Conservation (phyloP, 306 rosid genomes). For the Spatholobus suberectus region DNA sequence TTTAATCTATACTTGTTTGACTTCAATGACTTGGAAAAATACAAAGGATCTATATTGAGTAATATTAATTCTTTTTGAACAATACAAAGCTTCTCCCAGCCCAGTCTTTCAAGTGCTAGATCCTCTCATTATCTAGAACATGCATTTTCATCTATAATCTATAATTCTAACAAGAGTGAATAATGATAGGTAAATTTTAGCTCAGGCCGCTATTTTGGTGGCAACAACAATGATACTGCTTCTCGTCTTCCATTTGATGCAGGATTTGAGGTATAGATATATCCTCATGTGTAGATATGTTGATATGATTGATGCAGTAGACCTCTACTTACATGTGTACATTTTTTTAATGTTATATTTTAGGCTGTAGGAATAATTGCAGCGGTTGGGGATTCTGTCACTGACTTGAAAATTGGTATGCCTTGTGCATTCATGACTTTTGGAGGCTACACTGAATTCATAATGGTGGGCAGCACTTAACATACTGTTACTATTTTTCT, state of each 20-base stretch:
- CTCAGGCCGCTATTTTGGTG: constrained; percentile 89
- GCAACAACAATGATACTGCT: constrained; percentile 53
- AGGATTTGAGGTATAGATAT: constrained; percentile 86
- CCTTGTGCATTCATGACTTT: constrained; percentile 92
- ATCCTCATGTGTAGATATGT: constrained; percentile 17
- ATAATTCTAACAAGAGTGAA: constrained; percentile 42
- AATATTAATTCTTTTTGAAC: constrained; percentile 1
- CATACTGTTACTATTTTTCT: constrained; percentile 30
- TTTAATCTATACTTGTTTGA: background rate
- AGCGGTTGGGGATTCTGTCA: constrained; percentile 82
- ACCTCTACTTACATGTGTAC: constrained; percentile 29
- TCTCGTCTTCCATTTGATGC: constrained; percentile 91
- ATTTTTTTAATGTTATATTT: constrained; percentile 37
- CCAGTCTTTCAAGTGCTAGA: background rate
- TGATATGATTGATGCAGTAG: constrained; percentile 23
- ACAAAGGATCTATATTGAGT: constrained; percentile 14
- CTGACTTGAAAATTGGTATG: constrained; percentile 75
- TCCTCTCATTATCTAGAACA: constrained; percentile 29
- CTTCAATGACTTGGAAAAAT: background rate
- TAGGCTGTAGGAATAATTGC: constrained; percentile 95
- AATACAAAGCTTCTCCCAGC: constrained; percentile 2
- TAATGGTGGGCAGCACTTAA: constrained; percentile 46
- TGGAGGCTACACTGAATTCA: constrained; percentile 93
- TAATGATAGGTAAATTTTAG: constrained; percentile 89
- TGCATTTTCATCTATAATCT: background rate